A percentile compares a stretch with the other conserved stretches of the same genome.
Evolutionary conservation across 805 yeast species (phyloP).

Genomic region (Candida dendrica): DNA sequence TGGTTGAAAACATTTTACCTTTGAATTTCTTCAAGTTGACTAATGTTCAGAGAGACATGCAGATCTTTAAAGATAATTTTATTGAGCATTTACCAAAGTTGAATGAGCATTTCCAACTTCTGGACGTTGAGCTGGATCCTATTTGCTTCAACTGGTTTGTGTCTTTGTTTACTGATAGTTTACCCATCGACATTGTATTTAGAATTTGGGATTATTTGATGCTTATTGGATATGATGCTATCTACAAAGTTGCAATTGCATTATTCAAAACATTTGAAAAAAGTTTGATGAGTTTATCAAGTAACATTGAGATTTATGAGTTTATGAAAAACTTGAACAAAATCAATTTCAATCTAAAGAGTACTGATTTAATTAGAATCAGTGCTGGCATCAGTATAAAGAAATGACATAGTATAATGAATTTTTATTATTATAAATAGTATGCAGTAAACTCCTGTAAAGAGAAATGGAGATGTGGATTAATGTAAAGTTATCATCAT

Average conservation of each 20-base stretch:
- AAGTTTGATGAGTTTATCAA: constrained; percentile 18
- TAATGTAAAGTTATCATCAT: too few relatives aligned
- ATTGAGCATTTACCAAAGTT: constrained; percentile 33
- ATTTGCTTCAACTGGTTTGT: constrained; percentile 53
- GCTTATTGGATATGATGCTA: constrained; percentile 29
- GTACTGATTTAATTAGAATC: constrained; percentile 15
- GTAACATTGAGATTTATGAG: constrained; percentile 27
- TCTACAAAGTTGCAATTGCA: constrained; percentile 28
- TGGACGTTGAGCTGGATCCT: constrained; percentile 39
- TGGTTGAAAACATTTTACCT: constrained; percentile 44
- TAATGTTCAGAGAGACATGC: constrained; percentile 34
- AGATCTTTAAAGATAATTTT: constrained; percentile 28
- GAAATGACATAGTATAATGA: neutral
- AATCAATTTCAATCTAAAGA: constrained; percentile 17
- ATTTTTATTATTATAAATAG: neutral
- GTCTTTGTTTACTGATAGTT: constrained; percentile 42
- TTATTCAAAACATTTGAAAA: constrained; percentile 31
- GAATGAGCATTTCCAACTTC: constrained; percentile 24
- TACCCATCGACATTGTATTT: constrained; percentile 45
- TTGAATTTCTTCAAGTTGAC: constrained; percentile 29
- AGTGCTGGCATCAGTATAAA: constrained; percentile 4
- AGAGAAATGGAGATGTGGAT: too few relatives aligned
- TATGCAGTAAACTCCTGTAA: neutral
- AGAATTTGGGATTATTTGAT: constrained; percentile 45
- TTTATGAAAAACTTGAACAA: constrained; percentile 26